Base-by-base conservation (phyloP, 2,329 filamentous ascomycete genomes). In the Verticillium tricorpus region DNA sequence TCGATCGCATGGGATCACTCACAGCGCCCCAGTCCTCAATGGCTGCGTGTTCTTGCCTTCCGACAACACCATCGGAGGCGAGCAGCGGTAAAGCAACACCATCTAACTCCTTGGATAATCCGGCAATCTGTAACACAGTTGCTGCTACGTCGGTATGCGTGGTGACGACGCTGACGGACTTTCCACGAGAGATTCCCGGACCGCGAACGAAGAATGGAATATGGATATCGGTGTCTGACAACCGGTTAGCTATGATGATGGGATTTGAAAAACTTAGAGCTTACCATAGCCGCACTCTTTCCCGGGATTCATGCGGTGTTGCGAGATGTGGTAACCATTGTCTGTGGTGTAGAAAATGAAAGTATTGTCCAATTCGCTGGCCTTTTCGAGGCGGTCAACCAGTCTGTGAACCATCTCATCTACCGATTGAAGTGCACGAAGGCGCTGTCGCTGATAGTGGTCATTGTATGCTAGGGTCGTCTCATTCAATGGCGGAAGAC, bases 111-210 rank as follows among this genome's bases (percentile, higher is more conserved):
- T 71, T 65, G 1, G 68, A 63, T 17, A 70, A 66, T 22, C 68
- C 67, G 12, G 68, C 65, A 1, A 76, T 65, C 2, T 76, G 65
- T 9, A 85, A 76, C 35, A 85, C 71, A 0, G 82, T 85, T 0
- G 82, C 80, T 2, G 79, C 80, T 8, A 85, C 69, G 63, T 85
- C 82, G 3, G 81, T 81, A 59, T 85, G 80, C 0, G 78, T 76
- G 2, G 78, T 81, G 0, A 80, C 76, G 1, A 69, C 68, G 35
- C 77, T 69, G 25, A 73, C 69, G 0, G 67, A 69, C 19, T 67
- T 57, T 1, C 73, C 73, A 28, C 70, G 66, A 0, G 73, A 64
- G 11, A 82, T 67, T 1, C 77, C 77, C 0, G 80, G 80, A 0
- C 80, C 80, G 5, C 80, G 75, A 28, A 82, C 74, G 31, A 78